Conservation (phyloP, 495 filamentous ascomycete species). For the Aspergillus taichungensis region DNA sequence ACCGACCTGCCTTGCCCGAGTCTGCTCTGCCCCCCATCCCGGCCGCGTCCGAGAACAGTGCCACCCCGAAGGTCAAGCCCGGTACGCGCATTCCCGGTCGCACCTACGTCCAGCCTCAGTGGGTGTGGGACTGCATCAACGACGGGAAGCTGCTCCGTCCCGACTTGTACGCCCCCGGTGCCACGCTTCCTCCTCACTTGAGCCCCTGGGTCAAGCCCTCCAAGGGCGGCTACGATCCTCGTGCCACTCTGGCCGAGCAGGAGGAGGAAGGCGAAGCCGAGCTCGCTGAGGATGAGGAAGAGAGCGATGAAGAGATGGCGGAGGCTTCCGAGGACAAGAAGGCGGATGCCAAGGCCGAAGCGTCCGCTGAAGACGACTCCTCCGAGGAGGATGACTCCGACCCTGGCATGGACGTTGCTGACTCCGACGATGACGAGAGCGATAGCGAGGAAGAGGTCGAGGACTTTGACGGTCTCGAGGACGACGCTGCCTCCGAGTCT, state of each 20-base stretch:
- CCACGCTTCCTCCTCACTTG: constrained; percentile 82
- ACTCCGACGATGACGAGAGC: constrained; percentile 37
- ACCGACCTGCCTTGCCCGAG: constrained; percentile 68
- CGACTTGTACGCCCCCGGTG: constrained; percentile 83
- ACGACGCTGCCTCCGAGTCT: constrained; percentile 34
- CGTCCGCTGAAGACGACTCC: constrained; percentile 46
- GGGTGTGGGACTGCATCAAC: constrained; percentile 96
- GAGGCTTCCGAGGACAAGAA: constrained; percentile 24
- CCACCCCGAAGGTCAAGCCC: constrained; percentile 35
- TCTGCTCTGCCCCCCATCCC: constrained; percentile 49
- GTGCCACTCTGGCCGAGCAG: constrained; percentile 59
- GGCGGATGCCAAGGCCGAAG: constrained; percentile 28
- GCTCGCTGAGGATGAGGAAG: constrained; percentile 50
- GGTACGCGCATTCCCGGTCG: constrained; percentile 71
- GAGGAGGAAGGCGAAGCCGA: constrained; percentile 80
- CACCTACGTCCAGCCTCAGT: constrained; percentile 92
- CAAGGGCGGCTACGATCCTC: constrained; percentile 83
- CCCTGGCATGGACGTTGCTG: constrained; percentile 54
- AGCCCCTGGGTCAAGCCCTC: constrained; percentile 90
- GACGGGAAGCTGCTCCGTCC: constrained; percentile 76
- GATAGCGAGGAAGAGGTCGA: constrained; percentile 34
- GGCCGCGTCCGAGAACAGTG: constrained; percentile 46
- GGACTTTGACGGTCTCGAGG: constrained; percentile 35
- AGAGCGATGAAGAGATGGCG: constrained; percentile 35
- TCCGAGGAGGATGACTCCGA: constrained; percentile 44